A percentile compares a stretch with the other conserved stretches of the same genome.
Evolutionary conservation across 1,139 yeast genomes (phyloP).

Genomic region (Taiozyma sp.): DNA sequence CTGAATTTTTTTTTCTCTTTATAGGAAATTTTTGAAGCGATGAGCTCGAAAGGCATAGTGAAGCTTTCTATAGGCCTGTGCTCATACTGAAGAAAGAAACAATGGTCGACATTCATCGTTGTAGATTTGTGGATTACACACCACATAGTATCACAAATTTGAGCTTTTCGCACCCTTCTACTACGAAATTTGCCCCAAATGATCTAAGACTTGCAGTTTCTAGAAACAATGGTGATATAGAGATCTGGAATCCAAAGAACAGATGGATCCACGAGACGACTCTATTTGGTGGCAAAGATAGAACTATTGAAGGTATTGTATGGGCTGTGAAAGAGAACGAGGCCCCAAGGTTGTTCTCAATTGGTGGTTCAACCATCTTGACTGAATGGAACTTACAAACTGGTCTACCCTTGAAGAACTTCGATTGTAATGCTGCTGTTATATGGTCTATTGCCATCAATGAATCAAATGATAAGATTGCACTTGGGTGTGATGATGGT

Average conservation of each 20-base stretch:
- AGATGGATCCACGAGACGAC: conserved; percentile 56
- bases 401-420: conserved; percentile 68
- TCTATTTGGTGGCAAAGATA: conserved; percentile 73
- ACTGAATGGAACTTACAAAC: conserved; percentile 90
- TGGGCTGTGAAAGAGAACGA: conserved; percentile 58
- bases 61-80: neutral
- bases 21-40: neutral
- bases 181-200: conserved; percentile 46
- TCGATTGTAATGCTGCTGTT: conserved; percentile 90
- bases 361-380: conserved; percentile 87
- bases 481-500: conserved; percentile 97
- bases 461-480: conserved; percentile 56
- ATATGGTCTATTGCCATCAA: conserved; percentile 86
- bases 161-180: conserved; percentile 71
- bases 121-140: conserved; percentile 86
- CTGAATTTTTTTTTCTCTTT: neutral
- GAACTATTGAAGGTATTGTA: conserved; percentile 85
- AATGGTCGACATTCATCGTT: conserved; percentile 75
- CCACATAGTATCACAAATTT: conserved; percentile 84
- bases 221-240: conserved; percentile 90
- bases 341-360: conserved; percentile 73
- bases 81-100: neutral
- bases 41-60: neutral
- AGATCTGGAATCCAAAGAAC: conserved; percentile 87
- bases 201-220: conserved; percentile 86